Conservation (phyloP, 768 basidiomycete genomes). For the Boletus barrowsii region DNA sequence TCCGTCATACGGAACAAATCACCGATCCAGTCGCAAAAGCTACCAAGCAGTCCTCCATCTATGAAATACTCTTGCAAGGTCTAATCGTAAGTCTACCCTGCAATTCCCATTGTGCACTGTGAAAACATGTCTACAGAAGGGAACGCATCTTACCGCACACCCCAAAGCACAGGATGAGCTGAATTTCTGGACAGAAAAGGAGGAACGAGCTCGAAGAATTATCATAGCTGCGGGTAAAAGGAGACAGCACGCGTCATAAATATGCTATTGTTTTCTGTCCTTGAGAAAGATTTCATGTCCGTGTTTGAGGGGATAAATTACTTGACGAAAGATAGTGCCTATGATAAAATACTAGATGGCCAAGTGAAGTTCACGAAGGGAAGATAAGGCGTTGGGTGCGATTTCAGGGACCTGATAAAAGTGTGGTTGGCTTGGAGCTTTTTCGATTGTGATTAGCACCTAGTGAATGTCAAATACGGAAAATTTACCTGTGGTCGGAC, state of each 20-base stretch:
- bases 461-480: not conserved
- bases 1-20: slow-evolving; percentile 66
- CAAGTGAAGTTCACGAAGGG: slow-evolving; percentile 1
- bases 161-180: slow-evolving; percentile 85
- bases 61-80: slow-evolving; percentile 71
- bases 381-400: slow-evolving; percentile 1
- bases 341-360: slow-evolving; percentile 12
- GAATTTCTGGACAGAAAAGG: slow-evolving; percentile 80
- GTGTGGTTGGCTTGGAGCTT: slow-evolving; percentile 17
- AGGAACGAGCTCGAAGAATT: slow-evolving; percentile 72
- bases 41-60: slow-evolving; percentile 68
- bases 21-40: slow-evolving; percentile 59
- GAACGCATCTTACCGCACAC: slow-evolving; percentile 69
- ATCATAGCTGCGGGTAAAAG: slow-evolving; percentile 42
- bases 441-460: slow-evolving; percentile 6
- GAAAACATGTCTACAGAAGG: slow-evolving; percentile 43
- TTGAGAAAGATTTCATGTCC: slow-evolving; percentile 11
- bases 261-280: slow-evolving; percentile 13
- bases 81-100: slow-evolving; percentile 56
- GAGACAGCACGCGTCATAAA: slow-evolving; percentile 22
- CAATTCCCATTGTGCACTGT: not conserved
- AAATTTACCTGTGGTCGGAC: slow-evolving; percentile 39
- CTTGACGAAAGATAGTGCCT: slow-evolving; percentile 7
- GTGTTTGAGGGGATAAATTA: slow-evolving; percentile 23
- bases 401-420: slow-evolving; percentile 16